Evolutionary conservation across 2,329 filamentous ascomycete species (phyloP).

Genomic region (Hypoxylon sp.): DNA sequence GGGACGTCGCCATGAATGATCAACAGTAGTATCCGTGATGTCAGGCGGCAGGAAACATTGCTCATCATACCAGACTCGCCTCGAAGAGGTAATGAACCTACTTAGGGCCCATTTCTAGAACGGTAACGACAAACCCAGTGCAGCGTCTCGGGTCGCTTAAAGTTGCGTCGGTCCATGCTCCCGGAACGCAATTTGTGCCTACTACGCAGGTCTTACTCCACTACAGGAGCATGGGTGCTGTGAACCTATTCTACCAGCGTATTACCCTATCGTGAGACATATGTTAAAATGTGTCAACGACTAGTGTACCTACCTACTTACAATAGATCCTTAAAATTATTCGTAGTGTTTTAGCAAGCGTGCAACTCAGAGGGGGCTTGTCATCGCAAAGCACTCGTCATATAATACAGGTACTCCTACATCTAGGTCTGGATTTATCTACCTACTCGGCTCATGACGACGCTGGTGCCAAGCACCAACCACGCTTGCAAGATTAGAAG

Average conservation of each 20-base stretch:
- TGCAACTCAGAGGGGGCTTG: background rate
- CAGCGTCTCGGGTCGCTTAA: constrained; percentile 40
- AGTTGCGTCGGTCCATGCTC: constrained; percentile 23
- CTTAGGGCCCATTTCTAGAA: constrained; percentile 10
- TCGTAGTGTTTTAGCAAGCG: too few species aligned
- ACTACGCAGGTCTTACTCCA: constrained; percentile 9
- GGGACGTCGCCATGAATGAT: constrained; percentile 26
- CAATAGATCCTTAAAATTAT: too few species aligned
- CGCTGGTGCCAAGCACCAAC: background rate
- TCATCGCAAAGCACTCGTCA: too few species aligned
- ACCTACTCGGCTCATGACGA: background rate
- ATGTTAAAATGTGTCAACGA: too few species aligned
- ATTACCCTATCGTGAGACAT: too few species aligned
- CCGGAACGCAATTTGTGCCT: constrained; percentile 22
- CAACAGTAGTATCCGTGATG: constrained; percentile 12
- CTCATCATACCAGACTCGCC: background rate
- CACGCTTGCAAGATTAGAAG: background rate
- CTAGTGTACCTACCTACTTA: too few species aligned
- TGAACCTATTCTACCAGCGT: too few species aligned
- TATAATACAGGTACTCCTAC: too few species aligned
- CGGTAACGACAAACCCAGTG: constrained; percentile 36
- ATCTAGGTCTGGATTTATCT: background rate
- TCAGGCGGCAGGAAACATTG: constrained; percentile 2
- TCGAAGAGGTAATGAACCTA: background rate
- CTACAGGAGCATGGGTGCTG: constrained; percentile 2